Base-by-base conservation (phyloP, 352 stramenopile species). In the Phytophthora rubi region DNA sequence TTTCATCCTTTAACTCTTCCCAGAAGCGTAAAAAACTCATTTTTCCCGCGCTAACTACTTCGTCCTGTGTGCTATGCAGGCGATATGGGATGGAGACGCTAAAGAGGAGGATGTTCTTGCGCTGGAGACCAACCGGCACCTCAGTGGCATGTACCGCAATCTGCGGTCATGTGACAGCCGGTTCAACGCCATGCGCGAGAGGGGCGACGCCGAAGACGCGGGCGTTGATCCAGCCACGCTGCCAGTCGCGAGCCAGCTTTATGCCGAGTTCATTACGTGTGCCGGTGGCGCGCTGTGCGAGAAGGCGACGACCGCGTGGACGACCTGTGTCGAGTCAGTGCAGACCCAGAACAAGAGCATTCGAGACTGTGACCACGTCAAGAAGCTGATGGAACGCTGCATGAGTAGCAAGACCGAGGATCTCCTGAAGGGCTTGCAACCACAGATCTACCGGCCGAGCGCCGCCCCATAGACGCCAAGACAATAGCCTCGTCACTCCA, bases 321-420 rank as follows among this genome's bases (percentile, higher is more conserved):
- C 75, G 51, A 39, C 58, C 13, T 94, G 86, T 62, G 59, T 91
- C 28, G 57, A 85, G n/a, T 70, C 82, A 5, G 71, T 81, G 53
- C 70, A 75, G 58, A 75, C 74, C 30, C 55, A 77, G 23, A 30
- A 82, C 48, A 81, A 71, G 33, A 55, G 79, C 3, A 78, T 87
- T 13, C 54, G 75, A 18, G 74, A 82, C 18, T 96, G 88, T 61
- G 65, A 64, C 39, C 60, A 74, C 37, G 56, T 77, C 39, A 92
- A 90, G 74, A 69, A 72, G 26, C 73, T 93, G 73, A 62, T 96
- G 47, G 86, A 96, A 64, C 88, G 86, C 21, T 94, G 86, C 80
- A 60, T 96, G 33, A 83, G 85, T 32, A 77, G 73, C 53, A 82
- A 90, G 75, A 90, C 77, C 3, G 75, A 89, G 57, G 70, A 84